These are phyloP conservation scores for Verbascum thapsus DNA, from an alignment of 257 asterid genomes.

Conservation along the genomic window DNA sequence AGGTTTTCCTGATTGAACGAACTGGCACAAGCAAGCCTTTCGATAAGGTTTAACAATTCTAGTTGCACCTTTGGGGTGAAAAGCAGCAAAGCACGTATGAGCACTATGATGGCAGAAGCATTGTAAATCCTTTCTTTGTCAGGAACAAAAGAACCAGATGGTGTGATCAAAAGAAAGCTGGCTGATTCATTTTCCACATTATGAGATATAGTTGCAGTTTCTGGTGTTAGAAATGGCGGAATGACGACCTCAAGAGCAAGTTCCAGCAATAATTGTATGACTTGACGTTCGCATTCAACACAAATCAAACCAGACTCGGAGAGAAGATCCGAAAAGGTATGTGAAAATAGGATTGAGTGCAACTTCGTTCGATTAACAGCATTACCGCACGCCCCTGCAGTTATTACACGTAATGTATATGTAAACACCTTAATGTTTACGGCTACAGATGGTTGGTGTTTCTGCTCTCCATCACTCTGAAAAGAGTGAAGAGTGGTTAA, in stretches of 20 bases:
- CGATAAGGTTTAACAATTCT: constrained; percentile 80
- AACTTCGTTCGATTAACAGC: constrained; percentile 79
- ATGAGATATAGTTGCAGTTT: constrained; percentile 46
- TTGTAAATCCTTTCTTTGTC: constrained; percentile 79
- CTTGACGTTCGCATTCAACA: constrained; percentile 92
- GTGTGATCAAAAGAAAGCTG: constrained; percentile 62
- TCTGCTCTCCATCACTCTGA: constrained; percentile 63
- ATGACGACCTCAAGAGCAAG: constrained; percentile 88
- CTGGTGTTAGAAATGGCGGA: constrained; percentile 80
- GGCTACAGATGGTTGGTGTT: constrained; percentile 44
- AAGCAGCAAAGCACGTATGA: constrained; percentile 75
- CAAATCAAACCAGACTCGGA: constrained; percentile 82
- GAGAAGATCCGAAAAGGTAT: constrained; percentile 84
- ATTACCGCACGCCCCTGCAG: constrained; percentile 82
- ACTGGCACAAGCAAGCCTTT: constrained; percentile 82
- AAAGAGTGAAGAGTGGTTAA: constrained; percentile 86
- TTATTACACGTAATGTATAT: constrained; percentile 82
- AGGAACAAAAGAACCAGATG: constrained; percentile 69
- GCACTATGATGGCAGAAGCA: constrained; percentile 90
- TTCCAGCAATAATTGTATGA: constrained; percentile 84
- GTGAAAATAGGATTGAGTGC: constrained; percentile 70
- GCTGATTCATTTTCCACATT: constrained; percentile 52
- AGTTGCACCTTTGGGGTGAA: constrained; percentile 95
- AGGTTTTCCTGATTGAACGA: constrained; percentile 93
- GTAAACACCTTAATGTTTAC: constrained; percentile 66